These are phyloP conservation scores for Beauveria sp. DNA, from an alignment of 2,329 filamentous ascomycete genomes.

Conservation along the genomic window DNA sequence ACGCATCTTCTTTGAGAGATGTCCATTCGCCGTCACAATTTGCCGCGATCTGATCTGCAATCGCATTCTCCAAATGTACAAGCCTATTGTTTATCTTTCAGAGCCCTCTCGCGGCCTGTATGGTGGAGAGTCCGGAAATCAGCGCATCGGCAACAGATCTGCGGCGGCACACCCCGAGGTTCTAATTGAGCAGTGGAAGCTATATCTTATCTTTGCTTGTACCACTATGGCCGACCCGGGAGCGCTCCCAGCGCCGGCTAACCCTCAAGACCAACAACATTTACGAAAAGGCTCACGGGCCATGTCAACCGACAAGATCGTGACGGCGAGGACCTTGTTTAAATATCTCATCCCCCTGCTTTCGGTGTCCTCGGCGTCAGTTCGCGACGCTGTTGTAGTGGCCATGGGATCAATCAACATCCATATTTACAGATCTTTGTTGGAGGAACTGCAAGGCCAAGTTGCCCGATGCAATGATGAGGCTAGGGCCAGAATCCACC, in stretches of 20 bases:
- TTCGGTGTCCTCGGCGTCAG: constrained; percentile 68
- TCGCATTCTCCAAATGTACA: constrained; percentile 87
- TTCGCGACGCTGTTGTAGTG: constrained; percentile 82
- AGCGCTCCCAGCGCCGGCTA: constrained; percentile 31
- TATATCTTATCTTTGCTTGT: constrained; percentile 95
- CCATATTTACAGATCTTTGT: constrained; percentile 81
- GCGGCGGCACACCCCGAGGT: constrained; percentile 74
- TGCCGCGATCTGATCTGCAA: constrained; percentile 90
- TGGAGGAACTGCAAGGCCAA: constrained; percentile 83
- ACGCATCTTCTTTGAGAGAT: constrained; percentile 81
- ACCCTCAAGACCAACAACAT: constrained; percentile 58
- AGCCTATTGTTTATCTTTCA: constrained; percentile 68
- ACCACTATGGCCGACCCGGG: constrained; percentile 86
- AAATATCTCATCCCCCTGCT: constrained; percentile 85
- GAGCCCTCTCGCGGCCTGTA: constrained; percentile 62
- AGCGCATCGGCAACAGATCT: constrained; percentile 42
- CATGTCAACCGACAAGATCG: constrained; percentile 65
- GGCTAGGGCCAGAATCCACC: constrained; percentile 77
- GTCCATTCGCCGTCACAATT: constrained; percentile 83
- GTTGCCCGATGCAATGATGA: constrained; percentile 84
- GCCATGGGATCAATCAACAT: constrained; percentile 93
- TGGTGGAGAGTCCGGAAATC: constrained; percentile 51
- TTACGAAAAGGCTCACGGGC: constrained; percentile 70
- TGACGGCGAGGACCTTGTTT: constrained; percentile 82
- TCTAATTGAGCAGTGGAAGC: constrained; percentile 93